Evolutionary conservation across 1,139 yeast genomes (phyloP).

Genomic region (Scheffersomyces titani): DNA sequence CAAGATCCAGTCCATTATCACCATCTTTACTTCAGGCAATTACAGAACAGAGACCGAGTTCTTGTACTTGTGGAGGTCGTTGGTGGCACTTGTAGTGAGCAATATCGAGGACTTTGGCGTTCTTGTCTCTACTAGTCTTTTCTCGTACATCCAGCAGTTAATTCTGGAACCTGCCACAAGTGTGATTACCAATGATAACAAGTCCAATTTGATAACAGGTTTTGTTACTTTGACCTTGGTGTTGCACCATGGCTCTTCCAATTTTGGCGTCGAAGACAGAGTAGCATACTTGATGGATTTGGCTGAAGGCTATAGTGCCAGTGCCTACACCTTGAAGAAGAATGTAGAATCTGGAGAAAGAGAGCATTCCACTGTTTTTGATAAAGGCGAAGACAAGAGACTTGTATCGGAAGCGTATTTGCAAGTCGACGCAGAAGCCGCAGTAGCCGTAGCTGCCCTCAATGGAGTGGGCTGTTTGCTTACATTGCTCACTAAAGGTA

Average conservation of each 20-base stretch:
- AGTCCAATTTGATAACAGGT: slow-evolving; percentile 46
- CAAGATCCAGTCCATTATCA: slow-evolving; percentile 35
- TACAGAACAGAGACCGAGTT: slow-evolving; percentile 47
- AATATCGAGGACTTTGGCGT: slow-evolving; percentile 55
- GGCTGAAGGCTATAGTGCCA: slow-evolving; percentile 44
- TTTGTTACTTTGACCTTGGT: slow-evolving; percentile 45
- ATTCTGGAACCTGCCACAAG: slow-evolving; percentile 34
- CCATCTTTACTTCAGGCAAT: slow-evolving; percentile 31
- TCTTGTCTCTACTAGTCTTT: slow-evolving; percentile 42
- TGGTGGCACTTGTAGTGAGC: slow-evolving; percentile 44
- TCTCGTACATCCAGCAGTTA: slow-evolving; percentile 32
- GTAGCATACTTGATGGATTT: slow-evolving; percentile 45
- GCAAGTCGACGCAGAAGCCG: slow-evolving; percentile 36
- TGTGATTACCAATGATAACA: slow-evolving; percentile 37
- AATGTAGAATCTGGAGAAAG: slow-evolving; percentile 44
- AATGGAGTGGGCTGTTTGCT: slow-evolving; percentile 51
- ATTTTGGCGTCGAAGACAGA: slow-evolving; percentile 51
- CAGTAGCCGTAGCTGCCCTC: slow-evolving; percentile 44
- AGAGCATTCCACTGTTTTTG: slow-evolving; percentile 45
- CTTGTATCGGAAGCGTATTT: slow-evolving; percentile 37
- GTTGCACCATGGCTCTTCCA: slow-evolving; percentile 50
- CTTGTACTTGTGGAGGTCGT: slow-evolving; percentile 41
- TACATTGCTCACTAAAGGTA: slow-evolving; percentile 42
- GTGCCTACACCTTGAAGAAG: slow-evolving; percentile 34
- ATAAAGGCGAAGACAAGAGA: slow-evolving; percentile 38